Percentiles rank a stretch among this genome's conserved stretches.
Evolutionary conservation across 2,329 filamentous ascomycete species (phyloP).

Genomic region (Westerdykella aurantiaca): DNA sequence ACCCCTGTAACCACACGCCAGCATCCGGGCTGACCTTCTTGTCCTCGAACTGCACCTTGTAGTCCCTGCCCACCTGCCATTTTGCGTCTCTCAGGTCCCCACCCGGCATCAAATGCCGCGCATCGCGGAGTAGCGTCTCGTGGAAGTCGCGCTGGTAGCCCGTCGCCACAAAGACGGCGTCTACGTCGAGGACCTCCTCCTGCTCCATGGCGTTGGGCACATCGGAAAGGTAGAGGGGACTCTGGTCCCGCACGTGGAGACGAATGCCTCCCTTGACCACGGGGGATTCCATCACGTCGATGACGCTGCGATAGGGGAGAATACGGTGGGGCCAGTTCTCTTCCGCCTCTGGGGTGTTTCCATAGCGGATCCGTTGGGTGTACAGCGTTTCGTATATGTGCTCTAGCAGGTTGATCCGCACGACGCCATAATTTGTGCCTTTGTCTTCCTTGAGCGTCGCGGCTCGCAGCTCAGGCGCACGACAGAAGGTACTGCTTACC

Average conservation of each 20-base stretch:
- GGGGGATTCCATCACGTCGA: slow-evolving; percentile 51
- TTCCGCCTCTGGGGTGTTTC: slow-evolving; percentile 52
- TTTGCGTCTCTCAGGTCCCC: slow-evolving; percentile 41
- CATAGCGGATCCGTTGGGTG: slow-evolving; percentile 68
- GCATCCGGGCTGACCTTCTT: slow-evolving; percentile 64
- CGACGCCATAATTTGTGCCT: slow-evolving; percentile 90
- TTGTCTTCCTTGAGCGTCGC: slow-evolving; percentile 62
- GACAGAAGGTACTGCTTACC: slow-evolving; percentile 69
- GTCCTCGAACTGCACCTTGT: slow-evolving; percentile 65
- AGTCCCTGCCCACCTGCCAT: slow-evolving; percentile 70
- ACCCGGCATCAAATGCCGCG: slow-evolving; percentile 60
- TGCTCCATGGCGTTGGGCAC: slow-evolving; percentile 37
- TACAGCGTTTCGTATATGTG: slow-evolving; percentile 84
- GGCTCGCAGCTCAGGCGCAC: slow-evolving; percentile 57
- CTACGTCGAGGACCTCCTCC: slow-evolving; percentile 63
- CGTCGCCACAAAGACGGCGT: slow-evolving; percentile 79
- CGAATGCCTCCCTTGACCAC: slow-evolving; percentile 27
- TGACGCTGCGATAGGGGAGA: slow-evolving; percentile 61
- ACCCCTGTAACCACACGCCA: slow-evolving; percentile 89
- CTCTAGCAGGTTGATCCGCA: slow-evolving; percentile 85
- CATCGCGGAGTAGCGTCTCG: slow-evolving; percentile 63
- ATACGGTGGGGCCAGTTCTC: slow-evolving; percentile 77
- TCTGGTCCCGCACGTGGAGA: slow-evolving; percentile 50
- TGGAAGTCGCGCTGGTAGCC: slow-evolving; percentile 78
- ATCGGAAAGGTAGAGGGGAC: slow-evolving; percentile 31